Conservation (phyloP, 352 stramenopile species). For the Phytophthora rubi region DNA sequence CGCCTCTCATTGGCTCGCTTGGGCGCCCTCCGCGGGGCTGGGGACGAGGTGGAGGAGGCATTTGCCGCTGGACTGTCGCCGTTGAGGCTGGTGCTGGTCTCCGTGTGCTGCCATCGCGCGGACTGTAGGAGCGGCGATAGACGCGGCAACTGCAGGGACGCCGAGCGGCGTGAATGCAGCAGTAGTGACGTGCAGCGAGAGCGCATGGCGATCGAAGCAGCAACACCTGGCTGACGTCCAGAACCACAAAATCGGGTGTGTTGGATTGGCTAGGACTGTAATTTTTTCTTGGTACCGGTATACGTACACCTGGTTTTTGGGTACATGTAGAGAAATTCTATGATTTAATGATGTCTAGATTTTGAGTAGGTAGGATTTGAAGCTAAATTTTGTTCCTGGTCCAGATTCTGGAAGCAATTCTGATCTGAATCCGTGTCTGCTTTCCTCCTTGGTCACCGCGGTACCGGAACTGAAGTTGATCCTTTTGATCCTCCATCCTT, state of each 20-base stretch:
- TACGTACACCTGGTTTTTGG: no score
- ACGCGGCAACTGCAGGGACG: slow-evolving; percentile 13
- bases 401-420: not conserved
- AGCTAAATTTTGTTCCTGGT: no score
- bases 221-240: not conserved
- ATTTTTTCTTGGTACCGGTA: no score
- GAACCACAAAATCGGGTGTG: slow-evolving; percentile 14
- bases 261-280: not conserved
- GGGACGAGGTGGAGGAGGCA: not conserved
- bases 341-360: no score
- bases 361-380: no score
- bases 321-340: no score
- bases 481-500: no score
- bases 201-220: not conserved
- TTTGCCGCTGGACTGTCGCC: slow-evolving; percentile 3
- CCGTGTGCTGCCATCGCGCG: slow-evolving; percentile 21
- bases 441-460: not conserved
- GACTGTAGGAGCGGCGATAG: slow-evolving; percentile 20
- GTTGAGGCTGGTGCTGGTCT: slow-evolving; percentile 30
- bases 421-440: not conserved
- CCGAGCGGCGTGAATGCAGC: slow-evolving; percentile 20
- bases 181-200: slow-evolving; percentile 27
- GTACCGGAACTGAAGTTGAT: not conserved
- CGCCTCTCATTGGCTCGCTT: slow-evolving; percentile 38
- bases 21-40: slow-evolving; percentile 7